These are phyloP conservation scores for Garcia nutans DNA, from an alignment of 345 rosid genomes.

Conservation along the genomic window DNA sequence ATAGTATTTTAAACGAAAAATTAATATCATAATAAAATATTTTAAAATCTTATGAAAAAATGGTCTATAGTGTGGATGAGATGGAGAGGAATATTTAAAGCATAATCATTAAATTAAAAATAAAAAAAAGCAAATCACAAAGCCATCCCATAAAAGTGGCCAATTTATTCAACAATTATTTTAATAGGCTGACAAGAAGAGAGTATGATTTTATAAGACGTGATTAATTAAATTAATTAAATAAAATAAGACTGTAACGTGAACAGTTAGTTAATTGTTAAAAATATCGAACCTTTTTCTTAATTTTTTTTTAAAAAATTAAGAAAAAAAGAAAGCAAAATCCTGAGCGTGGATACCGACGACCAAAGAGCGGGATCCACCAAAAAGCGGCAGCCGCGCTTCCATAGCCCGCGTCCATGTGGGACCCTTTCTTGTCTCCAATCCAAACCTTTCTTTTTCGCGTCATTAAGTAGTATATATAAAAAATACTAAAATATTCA, in stretches of 20 bases:
- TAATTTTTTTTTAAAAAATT: not conserved
- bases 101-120: too few relatives aligned
- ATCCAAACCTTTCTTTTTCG: constrained; percentile 10
- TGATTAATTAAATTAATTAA: not conserved
- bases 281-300: not conserved
- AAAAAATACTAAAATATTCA: not conserved
- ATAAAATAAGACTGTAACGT: not conserved
- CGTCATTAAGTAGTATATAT: not conserved
- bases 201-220: not conserved
- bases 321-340: not conserved
- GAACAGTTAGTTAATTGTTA: not conserved
- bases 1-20: too few relatives aligned
- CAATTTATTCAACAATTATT: not conserved
- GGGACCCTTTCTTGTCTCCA: constrained; percentile 38
- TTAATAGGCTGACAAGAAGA: not conserved
- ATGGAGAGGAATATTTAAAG: too few relatives aligned
- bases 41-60: too few relatives aligned
- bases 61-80: too few relatives aligned
- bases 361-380: constrained; percentile 37
- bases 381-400: constrained; percentile 52
- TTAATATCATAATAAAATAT: too few relatives aligned
- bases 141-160: not conserved
- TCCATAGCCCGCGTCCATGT: constrained; percentile 29
- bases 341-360: constrained; percentile 14
- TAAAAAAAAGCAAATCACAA: too few relatives aligned